Conservation (phyloP, 371 early-diverging fungal species). For the Zopfochytrium polystomum region DNA sequence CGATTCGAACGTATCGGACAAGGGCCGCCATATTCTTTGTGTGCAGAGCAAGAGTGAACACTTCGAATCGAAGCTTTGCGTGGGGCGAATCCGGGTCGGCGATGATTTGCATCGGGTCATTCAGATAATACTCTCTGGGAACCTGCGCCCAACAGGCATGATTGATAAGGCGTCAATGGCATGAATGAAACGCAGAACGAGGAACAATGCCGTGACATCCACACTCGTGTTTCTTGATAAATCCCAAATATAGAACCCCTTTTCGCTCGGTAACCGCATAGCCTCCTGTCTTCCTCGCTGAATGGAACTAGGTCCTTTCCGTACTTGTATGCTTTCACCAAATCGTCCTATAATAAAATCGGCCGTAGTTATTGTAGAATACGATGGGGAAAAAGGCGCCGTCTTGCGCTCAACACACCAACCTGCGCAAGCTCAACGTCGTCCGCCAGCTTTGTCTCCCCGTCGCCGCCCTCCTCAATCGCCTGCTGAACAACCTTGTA, state of each 20-base stretch:
- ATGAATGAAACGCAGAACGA: slow-evolving; percentile 23
- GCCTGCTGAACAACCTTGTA: slow-evolving; percentile 39
- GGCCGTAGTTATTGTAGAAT: neutral
- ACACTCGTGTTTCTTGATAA: slow-evolving; percentile 49
- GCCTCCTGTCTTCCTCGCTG: slow-evolving; percentile 58
- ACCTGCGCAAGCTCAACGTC: no score
- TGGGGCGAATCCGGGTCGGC: slow-evolving; percentile 39
- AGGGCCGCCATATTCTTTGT: slow-evolving; percentile 57
- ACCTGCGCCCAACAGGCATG: slow-evolving; percentile 40
- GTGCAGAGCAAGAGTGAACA: slow-evolving; percentile 56
- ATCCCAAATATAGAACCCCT: slow-evolving; percentile 60
- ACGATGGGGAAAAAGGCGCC: no score
- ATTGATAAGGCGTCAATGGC: slow-evolving; percentile 2
- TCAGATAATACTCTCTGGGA: slow-evolving; percentile 56
- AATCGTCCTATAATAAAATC: slow-evolving; percentile 45
- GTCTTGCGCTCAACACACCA: no score
- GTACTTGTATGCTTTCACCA: slow-evolving; percentile 64
- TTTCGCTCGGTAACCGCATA: slow-evolving; percentile 53
- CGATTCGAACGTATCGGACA: slow-evolving; percentile 59
- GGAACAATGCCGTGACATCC: slow-evolving; percentile 11
- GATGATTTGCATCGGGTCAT: slow-evolving; percentile 53
- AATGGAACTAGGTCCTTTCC: slow-evolving; percentile 69
- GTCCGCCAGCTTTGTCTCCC: neutral
- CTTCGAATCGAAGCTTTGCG: slow-evolving; percentile 48
- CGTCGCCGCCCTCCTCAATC: slow-evolving; percentile 8